Evolutionary conservation across 805 yeast species (phyloP).

Genomic region (Yarrowia bubula): DNA sequence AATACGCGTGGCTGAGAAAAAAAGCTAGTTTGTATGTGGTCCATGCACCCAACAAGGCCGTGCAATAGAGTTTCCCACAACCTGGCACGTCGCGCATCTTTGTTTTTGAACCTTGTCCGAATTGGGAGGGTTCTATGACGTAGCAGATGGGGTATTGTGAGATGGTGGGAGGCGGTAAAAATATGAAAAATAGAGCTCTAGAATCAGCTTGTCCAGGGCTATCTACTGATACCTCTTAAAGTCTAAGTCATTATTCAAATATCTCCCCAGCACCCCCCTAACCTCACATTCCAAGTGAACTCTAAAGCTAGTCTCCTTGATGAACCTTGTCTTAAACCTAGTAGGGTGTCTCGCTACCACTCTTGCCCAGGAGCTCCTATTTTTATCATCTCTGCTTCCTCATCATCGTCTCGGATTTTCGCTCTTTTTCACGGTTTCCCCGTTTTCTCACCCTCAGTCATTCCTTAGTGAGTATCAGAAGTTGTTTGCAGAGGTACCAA

Average conservation of each 20-base stretch:
- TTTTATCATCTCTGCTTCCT: constrained; percentile 17
- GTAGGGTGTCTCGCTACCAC: background rate
- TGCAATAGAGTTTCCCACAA: background rate
- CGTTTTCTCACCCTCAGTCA: constrained; percentile 26
- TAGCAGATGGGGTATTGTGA: background rate
- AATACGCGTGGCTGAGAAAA: constrained; percentile 17
- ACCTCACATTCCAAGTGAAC: constrained; percentile 1
- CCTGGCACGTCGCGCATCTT: constrained; percentile 20
- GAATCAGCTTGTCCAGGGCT: too few species aligned
- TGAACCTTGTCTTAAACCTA: constrained; percentile 5
- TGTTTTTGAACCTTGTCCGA: constrained; percentile 11
- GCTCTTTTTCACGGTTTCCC: constrained; percentile 24
- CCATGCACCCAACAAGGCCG: too few species aligned
- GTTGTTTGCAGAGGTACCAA: too few species aligned
- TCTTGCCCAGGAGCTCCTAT: background rate
- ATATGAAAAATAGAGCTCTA: too few species aligned
- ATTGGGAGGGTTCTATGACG: background rate
- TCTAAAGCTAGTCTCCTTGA: constrained; percentile 18
- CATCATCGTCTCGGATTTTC: constrained; percentile 23
- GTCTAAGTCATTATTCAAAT: background rate
- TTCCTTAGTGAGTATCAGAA: constrained; percentile 21
- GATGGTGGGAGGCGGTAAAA: too few species aligned
- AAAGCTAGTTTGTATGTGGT: background rate
- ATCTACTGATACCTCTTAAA: too few species aligned
- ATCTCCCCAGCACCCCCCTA: background rate